These are phyloP conservation scores for Fusarium verticillioides DNA, from an alignment of 2,329 filamentous ascomycete genomes.

Conservation along the genomic window DNA sequence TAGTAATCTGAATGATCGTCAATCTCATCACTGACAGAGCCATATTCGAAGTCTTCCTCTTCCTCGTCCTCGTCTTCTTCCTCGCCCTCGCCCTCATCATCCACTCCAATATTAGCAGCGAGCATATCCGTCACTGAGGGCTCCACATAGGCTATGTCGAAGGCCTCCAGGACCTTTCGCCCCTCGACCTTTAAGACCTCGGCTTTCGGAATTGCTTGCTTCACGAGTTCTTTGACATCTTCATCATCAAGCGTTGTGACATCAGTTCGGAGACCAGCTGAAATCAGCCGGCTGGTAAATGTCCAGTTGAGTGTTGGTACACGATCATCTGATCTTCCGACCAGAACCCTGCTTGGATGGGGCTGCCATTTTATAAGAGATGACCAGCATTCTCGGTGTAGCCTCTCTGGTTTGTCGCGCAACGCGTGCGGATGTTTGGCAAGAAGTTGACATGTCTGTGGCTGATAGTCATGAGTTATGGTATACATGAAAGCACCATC, in stretches of 20 bases:
- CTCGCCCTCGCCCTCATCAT: not conserved
- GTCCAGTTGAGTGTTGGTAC: constrained; percentile 42
- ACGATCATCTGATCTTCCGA: constrained; percentile 7
- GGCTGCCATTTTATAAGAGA: constrained; percentile 36
- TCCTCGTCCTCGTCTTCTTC: constrained; percentile 7
- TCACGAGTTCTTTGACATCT: constrained; percentile 36
- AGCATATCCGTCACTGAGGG: constrained; percentile 15
- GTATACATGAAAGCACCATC: constrained; percentile 45
- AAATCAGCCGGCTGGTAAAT: constrained; percentile 37
- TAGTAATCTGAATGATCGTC: constrained; percentile 29
- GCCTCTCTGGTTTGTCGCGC: constrained; percentile 28
- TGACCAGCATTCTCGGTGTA: constrained; percentile 41
- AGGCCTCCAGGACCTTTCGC: constrained; percentile 39
- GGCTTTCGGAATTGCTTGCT: constrained; percentile 36
- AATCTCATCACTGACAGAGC: constrained; percentile 31
- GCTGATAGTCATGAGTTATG: constrained; percentile 42
- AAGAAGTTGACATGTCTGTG: constrained; percentile 43
- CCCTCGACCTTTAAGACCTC: constrained; percentile 34
- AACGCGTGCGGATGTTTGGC: constrained; percentile 40
- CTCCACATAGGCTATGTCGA: constrained; percentile 41
- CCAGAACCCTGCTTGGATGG: constrained; percentile 2
- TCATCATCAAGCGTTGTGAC: constrained; percentile 35
- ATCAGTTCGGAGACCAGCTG: constrained; percentile 42
- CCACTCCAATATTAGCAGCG: not conserved
- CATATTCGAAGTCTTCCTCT: constrained; percentile 23